Percentiles rank a stretch among this genome's conserved stretches.
phyloP scores from a whole-genome alignment of 306 rosid genomes.

The Cucumis hystrix region DNA sequence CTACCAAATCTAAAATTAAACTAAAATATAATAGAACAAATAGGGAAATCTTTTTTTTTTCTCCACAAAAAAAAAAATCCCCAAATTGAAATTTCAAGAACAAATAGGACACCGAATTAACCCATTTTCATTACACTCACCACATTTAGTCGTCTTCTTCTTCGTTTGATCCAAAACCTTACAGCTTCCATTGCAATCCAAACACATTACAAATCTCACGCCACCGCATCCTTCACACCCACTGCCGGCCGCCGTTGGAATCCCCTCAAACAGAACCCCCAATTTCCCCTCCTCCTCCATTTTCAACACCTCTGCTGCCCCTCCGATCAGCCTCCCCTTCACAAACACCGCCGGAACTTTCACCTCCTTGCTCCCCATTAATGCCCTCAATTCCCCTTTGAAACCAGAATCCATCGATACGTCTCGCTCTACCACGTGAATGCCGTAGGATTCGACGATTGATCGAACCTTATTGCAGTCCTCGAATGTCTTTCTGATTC shows the following conservation, averaged over 20 bases:
- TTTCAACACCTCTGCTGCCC: conserved; percentile 56
- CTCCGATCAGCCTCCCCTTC: conserved; percentile 70
- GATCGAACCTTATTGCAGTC: conserved; percentile 70
- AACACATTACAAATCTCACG: conserved; percentile 70
- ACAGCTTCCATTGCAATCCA: conserved; percentile 70
- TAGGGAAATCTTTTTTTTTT: not conserved
- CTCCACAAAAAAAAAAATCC: not conserved
- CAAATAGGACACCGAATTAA: conserved; percentile 68
- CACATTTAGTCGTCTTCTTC: conserved; percentile 53
- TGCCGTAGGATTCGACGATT: conserved; percentile 42
- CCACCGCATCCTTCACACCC: conserved; percentile 74
- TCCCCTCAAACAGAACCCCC: conserved; percentile 46
- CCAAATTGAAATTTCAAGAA: conserved; percentile 21
- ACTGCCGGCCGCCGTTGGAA: conserved; percentile 32
- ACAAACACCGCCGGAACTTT: conserved; percentile 70
- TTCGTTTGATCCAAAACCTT: conserved; percentile 49
- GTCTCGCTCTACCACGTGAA: conserved; percentile 56
- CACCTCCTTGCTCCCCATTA: conserved; percentile 49
- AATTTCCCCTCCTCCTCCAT: conserved; percentile 81
- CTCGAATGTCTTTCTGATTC: conserved; percentile 85
- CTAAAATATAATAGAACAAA: not conserved
- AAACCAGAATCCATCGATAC: conserved; percentile 89
- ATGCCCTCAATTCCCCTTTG: conserved; percentile 60
- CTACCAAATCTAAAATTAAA: not conserved
- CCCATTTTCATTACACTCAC: conserved; percentile 80